Evolutionary conservation across 495 filamentous ascomycete genomes (phyloP).

Genomic region (Neurospora hispaniola): DNA sequence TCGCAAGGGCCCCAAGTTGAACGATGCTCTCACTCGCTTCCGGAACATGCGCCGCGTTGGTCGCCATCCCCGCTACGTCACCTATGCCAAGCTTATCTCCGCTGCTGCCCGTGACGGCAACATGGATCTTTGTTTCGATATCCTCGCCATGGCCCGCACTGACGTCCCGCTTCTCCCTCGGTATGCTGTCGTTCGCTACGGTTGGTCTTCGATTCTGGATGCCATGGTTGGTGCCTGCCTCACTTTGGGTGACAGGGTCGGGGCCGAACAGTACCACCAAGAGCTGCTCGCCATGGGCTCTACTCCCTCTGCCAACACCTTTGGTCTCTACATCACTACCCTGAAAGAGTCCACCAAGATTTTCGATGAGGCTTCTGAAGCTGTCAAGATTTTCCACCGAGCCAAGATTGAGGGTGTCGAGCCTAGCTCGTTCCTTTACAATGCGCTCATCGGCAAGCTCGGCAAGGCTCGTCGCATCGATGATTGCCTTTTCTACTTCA

Average conservation of each 20-base stretch:
- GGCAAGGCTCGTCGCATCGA: conserved; percentile 96
- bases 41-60: conserved; percentile 87
- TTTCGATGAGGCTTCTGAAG: conserved; percentile 93
- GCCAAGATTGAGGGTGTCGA: conserved; percentile 90
- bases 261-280: conserved; percentile 79
- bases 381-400: conserved; percentile 91
- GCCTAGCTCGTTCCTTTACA: conserved; percentile 94
- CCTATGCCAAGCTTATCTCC: conserved; percentile 87
- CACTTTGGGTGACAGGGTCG: conserved; percentile 63
- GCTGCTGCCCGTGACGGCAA: conserved; percentile 76
- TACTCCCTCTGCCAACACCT: conserved; percentile 92
- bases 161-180: conserved; percentile 78
- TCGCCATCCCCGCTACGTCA: conserved; percentile 87
- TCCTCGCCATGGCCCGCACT: conserved; percentile 73
- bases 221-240: conserved; percentile 93
- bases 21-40: conserved; percentile 72
- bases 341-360: conserved; percentile 94
- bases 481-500: conserved; percentile 95
- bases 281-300: conserved; percentile 80
- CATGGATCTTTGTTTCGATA: conserved; percentile 70
- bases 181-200: conserved; percentile 76
- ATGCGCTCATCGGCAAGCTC: conserved; percentile 94
- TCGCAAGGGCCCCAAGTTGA: conserved; percentile 59
- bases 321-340: conserved; percentile 95
- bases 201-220: conserved; percentile 90